phyloP scores from a whole-genome alignment of 306 rosid species.

The Begonia masoniana region DNA sequence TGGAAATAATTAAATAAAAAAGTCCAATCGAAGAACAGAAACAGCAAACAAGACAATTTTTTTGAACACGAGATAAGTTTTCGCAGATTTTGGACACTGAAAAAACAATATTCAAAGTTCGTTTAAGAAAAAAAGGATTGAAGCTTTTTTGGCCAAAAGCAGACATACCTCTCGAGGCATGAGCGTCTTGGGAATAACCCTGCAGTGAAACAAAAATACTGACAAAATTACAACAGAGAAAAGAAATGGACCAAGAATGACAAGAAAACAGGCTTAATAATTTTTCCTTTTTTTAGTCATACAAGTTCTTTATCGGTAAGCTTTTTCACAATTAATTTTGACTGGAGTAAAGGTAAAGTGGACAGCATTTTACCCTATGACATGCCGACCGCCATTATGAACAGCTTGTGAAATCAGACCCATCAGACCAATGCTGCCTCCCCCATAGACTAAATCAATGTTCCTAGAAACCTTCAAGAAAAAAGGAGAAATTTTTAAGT shows the following conservation, averaged over 20 bases:
- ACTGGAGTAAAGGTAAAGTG: background rate
- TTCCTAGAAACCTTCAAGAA: slow-evolving; percentile 48
- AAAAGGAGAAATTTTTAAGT: too few species aligned
- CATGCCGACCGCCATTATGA: slow-evolving; percentile 73
- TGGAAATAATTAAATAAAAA: too few species aligned
- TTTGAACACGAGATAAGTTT: too few species aligned
- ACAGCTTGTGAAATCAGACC: slow-evolving; percentile 79
- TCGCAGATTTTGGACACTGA: too few species aligned
- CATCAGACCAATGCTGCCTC: slow-evolving; percentile 76
- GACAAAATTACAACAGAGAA: slow-evolving; percentile 10
- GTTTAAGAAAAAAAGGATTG: slow-evolving; percentile 11
- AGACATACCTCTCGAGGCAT: slow-evolving; percentile 81
- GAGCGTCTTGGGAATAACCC: slow-evolving; percentile 87
- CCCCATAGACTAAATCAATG: slow-evolving; percentile 73
- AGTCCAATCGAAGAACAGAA: too few species aligned
- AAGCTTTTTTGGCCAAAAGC: slow-evolving; percentile 25
- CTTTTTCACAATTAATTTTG: slow-evolving; percentile 1
- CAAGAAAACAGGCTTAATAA: slow-evolving; percentile 19
- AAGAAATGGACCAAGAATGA: slow-evolving; percentile 19
- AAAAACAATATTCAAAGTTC: too few species aligned
- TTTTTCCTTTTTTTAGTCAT: slow-evolving; percentile 13
- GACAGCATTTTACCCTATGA: slow-evolving; percentile 39
- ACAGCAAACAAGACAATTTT: too few species aligned
- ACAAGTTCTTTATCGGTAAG: background rate
- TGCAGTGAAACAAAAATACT: slow-evolving; percentile 38